Evolutionary conservation across 495 filamentous ascomycete genomes (phyloP).

Genomic region (Emericellopsis terricola): DNA sequence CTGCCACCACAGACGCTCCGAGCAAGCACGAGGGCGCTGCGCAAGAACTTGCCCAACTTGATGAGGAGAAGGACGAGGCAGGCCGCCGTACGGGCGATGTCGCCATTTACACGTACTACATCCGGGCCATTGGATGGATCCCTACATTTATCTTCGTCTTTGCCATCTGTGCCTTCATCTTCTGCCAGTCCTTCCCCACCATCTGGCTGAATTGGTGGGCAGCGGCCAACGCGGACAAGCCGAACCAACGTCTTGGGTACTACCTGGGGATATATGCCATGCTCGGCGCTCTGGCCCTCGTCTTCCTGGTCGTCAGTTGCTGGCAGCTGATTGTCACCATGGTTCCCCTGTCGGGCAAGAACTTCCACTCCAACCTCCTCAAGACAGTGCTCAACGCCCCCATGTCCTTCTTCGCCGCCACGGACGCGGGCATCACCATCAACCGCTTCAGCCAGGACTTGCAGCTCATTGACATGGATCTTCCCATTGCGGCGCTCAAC

Average conservation of each 20-base stretch:
- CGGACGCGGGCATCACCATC: background rate
- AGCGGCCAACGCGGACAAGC: constrained; percentile 8
- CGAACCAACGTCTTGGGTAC: constrained; percentile 10
- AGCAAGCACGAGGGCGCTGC: background rate
- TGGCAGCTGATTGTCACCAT: background rate
- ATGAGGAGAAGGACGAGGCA: constrained; percentile 7
- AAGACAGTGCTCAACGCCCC: background rate
- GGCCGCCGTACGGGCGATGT: constrained; percentile 30
- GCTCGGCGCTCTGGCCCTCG: constrained; percentile 6
- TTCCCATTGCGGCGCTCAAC: constrained; percentile 4
- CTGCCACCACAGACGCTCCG: background rate
- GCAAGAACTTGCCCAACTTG: background rate
- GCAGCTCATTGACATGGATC: constrained; percentile 7
- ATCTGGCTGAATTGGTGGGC: constrained; percentile 18
- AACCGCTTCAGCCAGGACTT: constrained; percentile 5
- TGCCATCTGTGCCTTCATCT: constrained; percentile 9
- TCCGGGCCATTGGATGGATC: constrained; percentile 29
- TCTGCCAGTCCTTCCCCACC: constrained; percentile 12
- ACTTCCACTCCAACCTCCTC: constrained; percentile 1
- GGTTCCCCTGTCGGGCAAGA: background rate
- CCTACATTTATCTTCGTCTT: constrained; percentile 23
- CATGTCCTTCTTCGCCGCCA: background rate
- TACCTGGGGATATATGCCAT: constrained; percentile 13
- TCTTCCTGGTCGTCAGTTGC: background rate
- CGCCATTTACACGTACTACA: constrained; percentile 36